These are phyloP conservation scores for Sclerotinia sclerotiorum DNA, from an alignment of 2,329 filamentous ascomycete genomes.

Conservation along the genomic window DNA sequence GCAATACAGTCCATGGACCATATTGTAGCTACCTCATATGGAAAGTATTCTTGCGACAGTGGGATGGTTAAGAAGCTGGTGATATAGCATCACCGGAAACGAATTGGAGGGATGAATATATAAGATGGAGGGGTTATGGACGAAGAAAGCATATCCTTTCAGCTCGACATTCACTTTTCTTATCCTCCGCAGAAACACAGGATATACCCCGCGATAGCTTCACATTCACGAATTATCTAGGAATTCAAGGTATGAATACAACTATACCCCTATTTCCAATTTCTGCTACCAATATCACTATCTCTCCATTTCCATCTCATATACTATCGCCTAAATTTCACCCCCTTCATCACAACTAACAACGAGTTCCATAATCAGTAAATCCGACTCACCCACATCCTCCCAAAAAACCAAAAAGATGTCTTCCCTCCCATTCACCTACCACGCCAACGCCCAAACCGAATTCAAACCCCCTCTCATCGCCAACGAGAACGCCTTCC, in stretches of 20 bases:
- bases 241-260: constrained; percentile 28
- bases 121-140: constrained; percentile 15
- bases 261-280: not conserved
- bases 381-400: constrained; percentile 32
- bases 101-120: constrained; percentile 21
- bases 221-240: constrained; percentile 21
- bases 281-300: not conserved
- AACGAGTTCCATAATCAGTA: constrained; percentile 40
- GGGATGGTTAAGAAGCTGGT: constrained; percentile 25
- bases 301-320: constrained; percentile 1
- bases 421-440: constrained; percentile 38
- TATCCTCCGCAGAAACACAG: constrained; percentile 23
- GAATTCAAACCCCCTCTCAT: constrained; percentile 60
- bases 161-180: constrained; percentile 25
- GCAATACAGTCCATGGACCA: constrained; percentile 22
- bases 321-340: not conserved
- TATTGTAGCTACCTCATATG: constrained; percentile 6
- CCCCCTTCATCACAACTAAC: constrained; percentile 30
- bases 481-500: constrained; percentile 62
- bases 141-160: constrained; percentile 29
- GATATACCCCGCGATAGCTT: constrained; percentile 19
- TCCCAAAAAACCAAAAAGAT: constrained; percentile 28
- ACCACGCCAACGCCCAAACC: constrained; percentile 54
- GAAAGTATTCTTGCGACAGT: constrained; percentile 27
- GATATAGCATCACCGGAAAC: constrained; percentile 19